Base-by-base conservation (phyloP, 148 eudicot genomes). In the Rhododendron henanense region DNA sequence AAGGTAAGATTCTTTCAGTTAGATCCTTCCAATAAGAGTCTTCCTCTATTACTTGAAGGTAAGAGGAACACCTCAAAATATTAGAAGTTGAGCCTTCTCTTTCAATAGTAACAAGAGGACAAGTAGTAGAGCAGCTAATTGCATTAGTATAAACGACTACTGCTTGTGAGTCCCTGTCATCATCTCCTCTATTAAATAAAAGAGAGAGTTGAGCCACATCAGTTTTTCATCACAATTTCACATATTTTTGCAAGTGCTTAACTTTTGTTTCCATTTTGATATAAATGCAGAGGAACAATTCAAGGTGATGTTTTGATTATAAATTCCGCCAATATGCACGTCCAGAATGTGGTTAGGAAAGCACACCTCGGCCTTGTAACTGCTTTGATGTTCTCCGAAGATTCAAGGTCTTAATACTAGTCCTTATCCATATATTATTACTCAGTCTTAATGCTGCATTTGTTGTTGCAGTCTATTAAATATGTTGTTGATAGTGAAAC, bases 351-450 rank as follows among this genome's bases (percentile, higher is more conserved):
- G 15, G 88, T 94, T 63, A 97, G 89, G 80, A 95, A 90, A 88
- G 99, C 99, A 73, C 99, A 97, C 90, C 92, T 97, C 51, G 98
- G 95, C 83, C 59, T 94, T 75, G 98, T 97, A 84, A 97, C 99
- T 83, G 89, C 98, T 74, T 87, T 95, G 90, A 77, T 88, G n/a
- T 95, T 97, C 92, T 95, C 99, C 79, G 86, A 53, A 86, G 98
- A 97, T 86, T 94, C 98, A 67, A 81, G 83, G 83, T 82, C 65
- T 61, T 63, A 61, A 37, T 82, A 13, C 51, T 39, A 23, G 74
- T 82, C 35, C 50, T 10, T 33, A 8, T 79, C 25, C 76, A 1
- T 25, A 41, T 41, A 41, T 71, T 19, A 3, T 47, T n/a, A 16
- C 6, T 71, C 21, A 74, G 2, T 6, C 11, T n/a, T 10, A 3